Evolutionary conservation across 2,329 filamentous ascomycete species (phyloP), one percentile per base, ranked within the genome.

Genomic region (Arthrocladium fulminans): DNA sequence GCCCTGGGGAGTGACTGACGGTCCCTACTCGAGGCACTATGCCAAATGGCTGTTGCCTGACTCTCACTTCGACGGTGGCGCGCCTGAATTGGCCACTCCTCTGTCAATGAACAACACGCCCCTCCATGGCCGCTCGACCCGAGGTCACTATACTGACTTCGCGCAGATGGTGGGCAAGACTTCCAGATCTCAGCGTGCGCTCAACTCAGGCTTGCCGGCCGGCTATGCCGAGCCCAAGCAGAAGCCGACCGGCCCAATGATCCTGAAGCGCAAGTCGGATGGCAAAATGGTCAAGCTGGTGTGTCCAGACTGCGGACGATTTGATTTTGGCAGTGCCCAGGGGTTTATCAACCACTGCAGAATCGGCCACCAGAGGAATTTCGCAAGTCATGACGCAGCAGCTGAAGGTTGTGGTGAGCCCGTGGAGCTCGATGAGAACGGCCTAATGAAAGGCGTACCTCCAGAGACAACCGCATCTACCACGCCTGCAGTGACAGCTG

Each of bases 331-430:
- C 48, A 97, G 89, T 69, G 94, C 89, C 0, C 92, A 97, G 66
- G 92, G 92, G n/a, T 97, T 97, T 68, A 92, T 98, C 70, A 98
- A 98, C 63, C 92, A 98, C 64, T 97, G 90, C 64, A 88, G 92
- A 49, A 97, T 98, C 59, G 88, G 89, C 22, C 92, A 98, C 68
- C 86, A 84, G 63, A 79, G 87, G 51, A 88, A 94, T 55, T 97
- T 89, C 73, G 90, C 94, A 69, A 96, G 88, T 59, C 92, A 98
- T 61, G 90, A 97, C 65, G 87, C 89, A 61, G 92, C 92, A 53
- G 92, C 90, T 27, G 76, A 89, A 48, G 84, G 86, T 51, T 94
- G 88, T 58, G 92, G 92, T 45, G 83, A 89, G 57, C 80, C 84
- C 10, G 80, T 95, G 50, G 86, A 94, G 58, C 72, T 79, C 54